Evolutionary conservation across 768 basidiomycete species (phyloP).

Genomic region (Mycena albidolilacea): DNA sequence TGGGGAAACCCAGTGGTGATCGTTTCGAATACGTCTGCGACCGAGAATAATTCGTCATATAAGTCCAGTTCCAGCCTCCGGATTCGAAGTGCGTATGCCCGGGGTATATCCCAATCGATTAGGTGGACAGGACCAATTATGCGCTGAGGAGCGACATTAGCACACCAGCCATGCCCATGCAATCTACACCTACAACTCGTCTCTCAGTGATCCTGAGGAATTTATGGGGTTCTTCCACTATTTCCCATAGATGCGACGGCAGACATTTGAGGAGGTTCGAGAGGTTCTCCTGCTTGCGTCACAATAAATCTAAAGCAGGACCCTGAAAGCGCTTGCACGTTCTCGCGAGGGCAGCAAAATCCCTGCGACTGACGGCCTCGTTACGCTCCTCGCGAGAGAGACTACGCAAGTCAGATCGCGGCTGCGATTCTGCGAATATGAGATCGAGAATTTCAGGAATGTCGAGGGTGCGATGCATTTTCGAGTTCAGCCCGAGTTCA

Average conservation of each 20-base stretch:
- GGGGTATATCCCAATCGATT: not conserved
- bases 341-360: constrained; percentile 16
- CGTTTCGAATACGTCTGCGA: not conserved
- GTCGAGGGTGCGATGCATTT: not conserved
- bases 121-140: not conserved
- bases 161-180: not conserved
- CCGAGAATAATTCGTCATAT: not conserved
- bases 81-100: not conserved
- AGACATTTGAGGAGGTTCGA: constrained; percentile 12
- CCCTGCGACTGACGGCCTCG: not conserved
- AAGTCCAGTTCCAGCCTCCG: not conserved
- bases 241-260: constrained; percentile 19
- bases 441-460: constrained; percentile 2
- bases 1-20: not conserved
- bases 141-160: not conserved
- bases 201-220: not conserved
- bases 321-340: constrained; percentile 13
- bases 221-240: not conserved
- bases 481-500: too few relatives aligned
- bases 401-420: not conserved
- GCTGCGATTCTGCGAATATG: not conserved
- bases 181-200: not conserved
- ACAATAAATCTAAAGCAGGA: constrained; percentile 23
- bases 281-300: constrained; percentile 12
- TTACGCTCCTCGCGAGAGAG: not conserved